A percentile compares a stretch with the other conserved stretches of the same genome.
These are phyloP conservation scores for Xylogone sp. DNA, from an alignment of 2,329 filamentous ascomycete genomes.

Conservation along the genomic window DNA sequence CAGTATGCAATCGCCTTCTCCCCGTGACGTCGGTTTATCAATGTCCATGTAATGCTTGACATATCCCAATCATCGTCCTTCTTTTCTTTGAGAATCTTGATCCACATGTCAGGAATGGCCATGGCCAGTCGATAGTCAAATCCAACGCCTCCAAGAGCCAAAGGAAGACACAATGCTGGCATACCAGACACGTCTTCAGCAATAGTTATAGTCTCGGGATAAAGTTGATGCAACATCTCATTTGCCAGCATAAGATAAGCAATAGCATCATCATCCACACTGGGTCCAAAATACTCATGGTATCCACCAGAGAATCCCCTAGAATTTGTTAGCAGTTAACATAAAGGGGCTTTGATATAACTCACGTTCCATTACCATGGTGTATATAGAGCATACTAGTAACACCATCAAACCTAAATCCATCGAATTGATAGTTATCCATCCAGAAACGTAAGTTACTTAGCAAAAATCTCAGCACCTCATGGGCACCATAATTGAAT, in stretches of 20 bases:
- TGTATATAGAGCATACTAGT: slow-evolving; percentile 97
- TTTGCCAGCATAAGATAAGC: slow-evolving; percentile 96
- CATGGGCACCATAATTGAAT: slow-evolving; percentile 95
- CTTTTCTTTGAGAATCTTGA: slow-evolving; percentile 95
- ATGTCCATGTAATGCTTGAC: slow-evolving; percentile 74
- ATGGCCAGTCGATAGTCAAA: slow-evolving; percentile 98
- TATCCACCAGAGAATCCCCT: slow-evolving; percentile 97
- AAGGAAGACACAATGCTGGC: slow-evolving; percentile 87
- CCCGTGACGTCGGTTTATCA: slow-evolving; percentile 89
- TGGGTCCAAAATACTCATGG: slow-evolving; percentile 91
- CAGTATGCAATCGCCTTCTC: slow-evolving; percentile 99
- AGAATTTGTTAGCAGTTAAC: slow-evolving; percentile 9
- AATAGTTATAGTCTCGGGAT: slow-evolving; percentile 83
- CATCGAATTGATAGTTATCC: slow-evolving; percentile 96
- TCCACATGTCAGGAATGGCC: slow-evolving; percentile 98
- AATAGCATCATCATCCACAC: slow-evolving; percentile 88
- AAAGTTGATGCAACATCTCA: slow-evolving; percentile 88
- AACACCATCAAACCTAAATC: slow-evolving; percentile 96
- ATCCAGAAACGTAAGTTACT: slow-evolving; percentile 99
- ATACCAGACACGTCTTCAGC: slow-evolving; percentile 98
- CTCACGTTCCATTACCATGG: slow-evolving; percentile 94
- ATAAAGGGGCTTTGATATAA: slow-evolving; percentile 13
- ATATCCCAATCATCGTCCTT: slow-evolving; percentile 87
- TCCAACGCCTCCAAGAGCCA: slow-evolving; percentile 84
- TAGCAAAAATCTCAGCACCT: slow-evolving; percentile 91